A percentile compares a stretch with the other conserved stretches of the same genome.
These are phyloP conservation scores for Anacardium occidentale DNA, from an alignment of 345 rosid genomes.

Conservation along the genomic window DNA sequence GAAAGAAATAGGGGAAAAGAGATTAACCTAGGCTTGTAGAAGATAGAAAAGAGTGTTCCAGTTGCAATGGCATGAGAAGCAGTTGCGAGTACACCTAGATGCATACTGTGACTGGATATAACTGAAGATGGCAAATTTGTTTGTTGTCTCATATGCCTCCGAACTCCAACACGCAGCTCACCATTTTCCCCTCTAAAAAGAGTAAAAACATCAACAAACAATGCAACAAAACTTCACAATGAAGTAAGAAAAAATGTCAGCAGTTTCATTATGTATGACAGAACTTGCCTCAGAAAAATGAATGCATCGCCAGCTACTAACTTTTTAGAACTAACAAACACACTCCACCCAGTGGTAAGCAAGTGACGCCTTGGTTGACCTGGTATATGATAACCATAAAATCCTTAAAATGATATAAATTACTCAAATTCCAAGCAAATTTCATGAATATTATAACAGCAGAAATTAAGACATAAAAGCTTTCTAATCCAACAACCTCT, in stretches of 20 bases:
- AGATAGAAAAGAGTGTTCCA: slow-evolving; percentile 89
- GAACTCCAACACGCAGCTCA: slow-evolving; percentile 94
- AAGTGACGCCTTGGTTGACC: slow-evolving; percentile 99
- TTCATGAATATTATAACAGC: neutral
- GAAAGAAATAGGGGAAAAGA: slow-evolving; percentile 2
- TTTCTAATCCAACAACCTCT: neutral
- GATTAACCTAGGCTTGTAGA: slow-evolving; percentile 91
- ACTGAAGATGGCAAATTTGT: slow-evolving; percentile 88
- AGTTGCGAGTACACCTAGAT: slow-evolving; percentile 97
- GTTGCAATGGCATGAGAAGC: slow-evolving; percentile 94
- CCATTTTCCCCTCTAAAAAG: slow-evolving; percentile 81
- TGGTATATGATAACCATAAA: slow-evolving; percentile 29
- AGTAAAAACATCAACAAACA: slow-evolving; percentile 15
- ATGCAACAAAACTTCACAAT: neutral
- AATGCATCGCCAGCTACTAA: slow-evolving; percentile 98
- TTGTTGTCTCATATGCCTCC: slow-evolving; percentile 91
- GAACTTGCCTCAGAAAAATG: slow-evolving; percentile 85
- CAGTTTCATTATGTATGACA: slow-evolving; percentile 1
- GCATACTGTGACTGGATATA: slow-evolving; percentile 99
- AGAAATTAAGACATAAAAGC: slow-evolving; percentile 5
- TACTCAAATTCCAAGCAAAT: slow-evolving; percentile 1
- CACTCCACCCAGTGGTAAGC: slow-evolving; percentile 99
- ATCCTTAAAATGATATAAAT: slow-evolving; percentile 6
- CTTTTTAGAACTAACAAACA: slow-evolving; percentile 97
- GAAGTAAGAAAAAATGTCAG: neutral